Evolutionary conservation across 228 moss, liverwort and hornwort genomes (phyloP).

Genomic region (Sphagnum fallax): DNA sequence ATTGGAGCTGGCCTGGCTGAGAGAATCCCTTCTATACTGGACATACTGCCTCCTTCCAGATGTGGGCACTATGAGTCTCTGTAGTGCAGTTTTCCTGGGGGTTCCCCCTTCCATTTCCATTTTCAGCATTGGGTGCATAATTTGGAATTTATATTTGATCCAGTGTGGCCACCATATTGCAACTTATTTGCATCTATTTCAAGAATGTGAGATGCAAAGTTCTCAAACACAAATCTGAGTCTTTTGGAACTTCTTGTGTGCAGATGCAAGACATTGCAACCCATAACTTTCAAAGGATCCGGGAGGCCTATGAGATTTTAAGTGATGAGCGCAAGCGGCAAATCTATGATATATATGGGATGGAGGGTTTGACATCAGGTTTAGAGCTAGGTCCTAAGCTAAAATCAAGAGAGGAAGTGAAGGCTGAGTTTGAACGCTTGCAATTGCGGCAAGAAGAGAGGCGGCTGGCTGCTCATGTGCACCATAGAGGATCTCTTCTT

Average conservation of each 20-base stretch:
- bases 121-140: too few relatives aligned
- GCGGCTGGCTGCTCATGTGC: constrained; percentile 87
- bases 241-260: background rate
- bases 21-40: too few relatives aligned
- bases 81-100: too few relatives aligned
- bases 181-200: too few relatives aligned
- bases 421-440: constrained; percentile 86
- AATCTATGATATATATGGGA: constrained; percentile 91
- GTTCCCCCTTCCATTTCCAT: too few relatives aligned
- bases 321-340: constrained; percentile 93
- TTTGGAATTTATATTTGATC: too few relatives aligned
- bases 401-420: constrained; percentile 87
- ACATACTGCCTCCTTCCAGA: too few relatives aligned
- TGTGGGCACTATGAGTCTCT: too few relatives aligned
- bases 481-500: constrained; percentile 81
- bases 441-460: constrained; percentile 88
- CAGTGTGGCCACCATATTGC: too few relatives aligned
- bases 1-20: too few relatives aligned
- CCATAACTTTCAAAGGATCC: constrained; percentile 87
- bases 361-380: constrained; percentile 95
- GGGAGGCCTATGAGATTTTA: constrained; percentile 93
- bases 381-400: constrained; percentile 94
- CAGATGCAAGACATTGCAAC: constrained; percentile 99
- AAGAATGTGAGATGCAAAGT: too few relatives aligned
- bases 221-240: too few relatives aligned